Evolutionary conservation across 805 yeast species (phyloP), one percentile per base, ranked within the genome.

Genomic region (Cyberlindnera sargentensis): DNA sequence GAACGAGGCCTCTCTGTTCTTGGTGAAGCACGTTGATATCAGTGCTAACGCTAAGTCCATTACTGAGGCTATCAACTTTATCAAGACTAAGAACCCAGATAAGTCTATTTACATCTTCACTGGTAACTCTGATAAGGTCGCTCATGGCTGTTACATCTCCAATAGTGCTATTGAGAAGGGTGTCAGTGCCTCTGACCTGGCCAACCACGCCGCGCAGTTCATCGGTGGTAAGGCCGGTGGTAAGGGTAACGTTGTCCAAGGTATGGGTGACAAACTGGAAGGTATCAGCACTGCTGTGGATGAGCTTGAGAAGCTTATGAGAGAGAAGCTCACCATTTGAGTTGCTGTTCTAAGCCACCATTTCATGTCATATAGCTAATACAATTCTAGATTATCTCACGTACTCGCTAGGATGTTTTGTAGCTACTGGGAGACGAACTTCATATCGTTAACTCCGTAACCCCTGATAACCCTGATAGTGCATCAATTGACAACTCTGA

Each of bases 151-250:
- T 62, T 93, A 81, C 67, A 72, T 93, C 40, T 78, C 91, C 2
- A 80, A 84, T 49, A 80, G 66, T 35, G 85, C 89, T 34, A 67
- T 82, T 51, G 71, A 71, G 37, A 75, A 80, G 60, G 89, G 89
- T 53, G 72, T 88, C 23, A 75, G 82, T 50, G 90, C 95, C 42
- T 74, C 82, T 45, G 89, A 78, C 28, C 73, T 89, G 53, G 95
- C 95, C 30, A 66, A 73, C 42, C 68, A 75, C 44, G 98, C 85
- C 36, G 71, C 90, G 37, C 66, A 70, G 32, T 70, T 73, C 56
- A 79, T 93, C 55, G 99, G 99, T 52, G 99, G 99, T 66, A 88
- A 84, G 65, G 95, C 96, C 46, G 99, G 99, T 69, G 99, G 99
- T 65, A 93, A 88, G 68, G 98, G 96, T 50, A 86, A 88, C 52